These are phyloP conservation scores for Pseudogymnoascus verrucosus DNA, from an alignment of 2,329 filamentous ascomycete genomes.

Conservation along the genomic window DNA sequence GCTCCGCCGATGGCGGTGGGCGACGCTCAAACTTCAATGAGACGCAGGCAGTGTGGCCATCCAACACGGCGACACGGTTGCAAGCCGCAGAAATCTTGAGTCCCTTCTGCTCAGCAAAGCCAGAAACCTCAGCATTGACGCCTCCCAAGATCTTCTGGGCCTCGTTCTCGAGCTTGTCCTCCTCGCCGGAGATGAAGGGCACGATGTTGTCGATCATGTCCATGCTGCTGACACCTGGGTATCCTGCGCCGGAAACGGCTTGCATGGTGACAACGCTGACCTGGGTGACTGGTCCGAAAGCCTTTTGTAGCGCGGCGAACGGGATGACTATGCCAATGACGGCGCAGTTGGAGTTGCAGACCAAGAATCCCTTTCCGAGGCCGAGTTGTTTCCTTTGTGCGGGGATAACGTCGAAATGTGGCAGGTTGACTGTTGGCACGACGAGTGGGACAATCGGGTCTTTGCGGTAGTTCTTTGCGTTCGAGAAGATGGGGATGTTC, in stretches of 20 bases:
- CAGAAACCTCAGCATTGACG: constrained; percentile 62
- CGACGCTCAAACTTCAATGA: constrained; percentile 73
- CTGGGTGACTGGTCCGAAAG: constrained; percentile 72
- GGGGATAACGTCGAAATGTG: constrained; percentile 80
- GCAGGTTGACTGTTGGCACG: constrained; percentile 88
- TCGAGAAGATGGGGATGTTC: constrained; percentile 89
- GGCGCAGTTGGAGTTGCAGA: constrained; percentile 97
- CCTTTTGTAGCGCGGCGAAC: constrained; percentile 79
- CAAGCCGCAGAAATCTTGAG: constrained; percentile 80
- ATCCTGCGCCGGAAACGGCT: constrained; percentile 86
- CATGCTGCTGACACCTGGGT: constrained; percentile 85
- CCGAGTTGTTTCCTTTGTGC: constrained; percentile 69
- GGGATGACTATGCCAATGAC: constrained; percentile 95
- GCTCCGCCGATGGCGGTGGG: constrained; percentile 64
- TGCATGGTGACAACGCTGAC: constrained; percentile 86
- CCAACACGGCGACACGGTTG: constrained; percentile 89
- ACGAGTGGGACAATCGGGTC: constrained; percentile 87
- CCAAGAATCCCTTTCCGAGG: constrained; percentile 79
- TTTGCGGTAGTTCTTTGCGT: constrained; percentile 93
- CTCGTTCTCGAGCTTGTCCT: constrained; percentile 93
- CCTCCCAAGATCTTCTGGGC: constrained; percentile 86
- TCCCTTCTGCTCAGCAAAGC: constrained; percentile 65
- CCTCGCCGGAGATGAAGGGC: constrained; percentile 86
- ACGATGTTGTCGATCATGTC: constrained; percentile 95
- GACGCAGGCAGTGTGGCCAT: constrained; percentile 93